Evolutionary conservation across 1,284 basidiomycete species (phyloP), one percentile per base, ranked within the genome.

Genomic region (Microbotryum lychnidis-dioicae): DNA sequence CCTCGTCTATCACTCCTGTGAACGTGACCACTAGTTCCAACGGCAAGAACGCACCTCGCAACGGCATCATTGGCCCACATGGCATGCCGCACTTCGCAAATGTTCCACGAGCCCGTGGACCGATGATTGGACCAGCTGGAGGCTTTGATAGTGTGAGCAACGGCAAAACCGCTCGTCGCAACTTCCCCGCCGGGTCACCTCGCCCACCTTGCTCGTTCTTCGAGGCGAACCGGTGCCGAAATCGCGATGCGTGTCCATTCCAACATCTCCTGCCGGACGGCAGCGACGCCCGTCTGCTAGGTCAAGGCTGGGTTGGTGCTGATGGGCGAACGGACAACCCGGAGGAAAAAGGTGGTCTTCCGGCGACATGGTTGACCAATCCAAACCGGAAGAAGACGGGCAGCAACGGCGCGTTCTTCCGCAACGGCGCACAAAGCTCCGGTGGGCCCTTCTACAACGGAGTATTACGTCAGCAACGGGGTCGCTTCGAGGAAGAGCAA

Each of bases 121-220:
- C 56, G 56, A 51, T 57, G 20, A 23, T 37, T 6, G 56, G 56
- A 6, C 6, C 45, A 6, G 21, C 56, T 8, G 8, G 23, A 8
- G 16, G 27, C 47, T 48, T 25, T 12, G 10, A 21, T 20, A 10
- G 4, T 25, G 20, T 48, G 21, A 48, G 10, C 12, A n/a, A 45
- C 21, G 20, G 49, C 8, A 31, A 29, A 14, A 31, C 42, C 16
- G 46, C 49, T 21, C 18, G 44, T n/a, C n/a, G 52, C 52, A 27
- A 37, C 9, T 25, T 48, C n/a, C 62, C 52, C 42, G 55, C 56
- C 53, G 54, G 57, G 8, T 56, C 50, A 8, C 58, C 64, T 10
- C 56, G 62, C 45, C 66, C 64, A 29, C 68, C 69, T 12, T 70
- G 69, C 53, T 70, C 68, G 21, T 70, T 68, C 64, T 70, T 69